phyloP scores from a whole-genome alignment of 352 stramenopile genomes.

The Pythium biforme region DNA sequence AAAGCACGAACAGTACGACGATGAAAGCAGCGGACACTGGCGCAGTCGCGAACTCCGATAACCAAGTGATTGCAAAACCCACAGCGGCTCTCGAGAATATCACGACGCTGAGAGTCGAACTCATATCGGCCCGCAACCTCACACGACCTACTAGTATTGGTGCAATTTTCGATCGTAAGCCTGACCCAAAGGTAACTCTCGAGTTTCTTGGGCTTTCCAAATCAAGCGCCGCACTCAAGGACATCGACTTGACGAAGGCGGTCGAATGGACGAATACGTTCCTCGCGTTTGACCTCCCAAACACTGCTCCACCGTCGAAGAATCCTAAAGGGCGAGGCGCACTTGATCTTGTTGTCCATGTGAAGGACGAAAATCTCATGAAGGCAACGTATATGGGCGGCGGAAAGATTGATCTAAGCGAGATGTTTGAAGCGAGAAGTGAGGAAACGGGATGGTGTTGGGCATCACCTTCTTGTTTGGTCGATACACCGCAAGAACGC shows the following conservation, averaged over 20 bases:
- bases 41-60: background rate
- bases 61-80: too few species aligned
- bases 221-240: slow-evolving; percentile 27
- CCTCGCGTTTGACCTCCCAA: slow-evolving; percentile 31
- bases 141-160: slow-evolving; percentile 34
- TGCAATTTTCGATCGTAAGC: slow-evolving; percentile 38
- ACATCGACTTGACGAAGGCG: slow-evolving; percentile 40
- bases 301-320: background rate
- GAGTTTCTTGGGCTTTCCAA: slow-evolving; percentile 31
- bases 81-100: background rate
- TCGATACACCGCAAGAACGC: slow-evolving; percentile 13
- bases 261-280: slow-evolving; percentile 27
- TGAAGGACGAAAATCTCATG: slow-evolving; percentile 45
- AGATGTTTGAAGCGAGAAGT: slow-evolving; percentile 25
- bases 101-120: slow-evolving; percentile 29
- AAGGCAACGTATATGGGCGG: slow-evolving; percentile 48
- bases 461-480: background rate
- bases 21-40: background rate
- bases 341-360: slow-evolving; percentile 31
- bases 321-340: slow-evolving; percentile 22
- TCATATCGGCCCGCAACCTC: slow-evolving; percentile 30
- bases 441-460: slow-evolving; percentile 6
- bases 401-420: slow-evolving; percentile 31
- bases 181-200: slow-evolving; percentile 36
- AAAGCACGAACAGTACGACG: background rate